A percentile compares a stretch with the other conserved stretches of the same genome.
These are phyloP conservation scores for Rubia yunnanensis DNA, from an alignment of 257 asterid species.

Conservation along the genomic window DNA sequence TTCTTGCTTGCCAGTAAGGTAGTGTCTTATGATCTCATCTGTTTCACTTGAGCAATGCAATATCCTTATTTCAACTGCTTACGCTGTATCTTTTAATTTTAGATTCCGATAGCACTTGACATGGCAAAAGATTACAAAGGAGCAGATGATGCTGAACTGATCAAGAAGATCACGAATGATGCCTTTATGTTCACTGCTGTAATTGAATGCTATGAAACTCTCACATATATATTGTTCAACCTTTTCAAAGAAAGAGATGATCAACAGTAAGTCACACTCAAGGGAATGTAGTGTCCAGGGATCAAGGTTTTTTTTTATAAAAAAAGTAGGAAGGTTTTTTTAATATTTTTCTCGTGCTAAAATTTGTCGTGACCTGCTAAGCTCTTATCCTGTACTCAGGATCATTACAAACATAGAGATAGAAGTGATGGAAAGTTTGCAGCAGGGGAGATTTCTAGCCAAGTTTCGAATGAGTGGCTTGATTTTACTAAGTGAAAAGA, in stretches of 20 bases:
- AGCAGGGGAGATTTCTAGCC: conserved; percentile 37
- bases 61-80: conserved; percentile 20
- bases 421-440: conserved; percentile 64
- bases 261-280: conserved; percentile 43
- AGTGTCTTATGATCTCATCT: conserved; percentile 17
- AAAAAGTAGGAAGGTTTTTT: neutral
- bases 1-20: conserved; percentile 99
- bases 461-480: conserved; percentile 69
- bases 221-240: conserved; percentile 49
- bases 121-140: conserved; percentile 90
- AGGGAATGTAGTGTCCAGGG: conserved; percentile 1
- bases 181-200: conserved; percentile 84
- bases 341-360: conserved; percentile 10
- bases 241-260: conserved; percentile 59
- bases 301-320: neutral
- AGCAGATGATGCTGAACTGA: conserved; percentile 76
- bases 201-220: conserved; percentile 85
- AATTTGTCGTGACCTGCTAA: conserved; percentile 9
- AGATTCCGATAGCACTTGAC: conserved; percentile 98
- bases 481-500: conserved; percentile 59
- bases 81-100: conserved; percentile 16
- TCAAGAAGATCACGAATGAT: conserved; percentile 75
- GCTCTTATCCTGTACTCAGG: conserved; percentile 35
- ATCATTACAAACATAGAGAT: conserved; percentile 47
- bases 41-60: conserved; percentile 5